A percentile compares a stretch with the other conserved stretches of the same genome.
Evolutionary conservation across 2,329 filamentous ascomycete genomes (phyloP).

Genomic region (Aspergillus clavatus): DNA sequence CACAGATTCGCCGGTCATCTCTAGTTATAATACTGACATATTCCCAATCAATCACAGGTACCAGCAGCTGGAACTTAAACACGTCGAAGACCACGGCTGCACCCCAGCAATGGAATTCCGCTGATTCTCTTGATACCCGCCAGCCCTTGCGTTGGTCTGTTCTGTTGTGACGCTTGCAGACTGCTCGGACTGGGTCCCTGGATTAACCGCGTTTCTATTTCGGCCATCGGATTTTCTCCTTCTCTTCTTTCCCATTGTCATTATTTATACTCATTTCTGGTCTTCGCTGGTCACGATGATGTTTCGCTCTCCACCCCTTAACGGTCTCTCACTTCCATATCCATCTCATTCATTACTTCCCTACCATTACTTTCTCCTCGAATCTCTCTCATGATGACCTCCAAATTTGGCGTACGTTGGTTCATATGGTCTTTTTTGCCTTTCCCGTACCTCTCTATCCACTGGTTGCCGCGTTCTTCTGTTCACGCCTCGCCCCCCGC

Average conservation of each 20-base stretch:
- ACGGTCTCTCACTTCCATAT: neutral
- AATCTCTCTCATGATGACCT: neutral
- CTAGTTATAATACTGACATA: neutral
- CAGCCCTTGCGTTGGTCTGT: neutral
- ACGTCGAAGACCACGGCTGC: constrained; percentile 79
- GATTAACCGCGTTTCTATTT: neutral
- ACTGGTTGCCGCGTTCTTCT: neutral
- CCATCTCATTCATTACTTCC: neutral
- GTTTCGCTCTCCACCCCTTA: neutral
- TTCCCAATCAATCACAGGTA: constrained; percentile 53
- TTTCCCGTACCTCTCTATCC: neutral
- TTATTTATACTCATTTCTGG: constrained; percentile 1
- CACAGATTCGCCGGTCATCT: neutral
- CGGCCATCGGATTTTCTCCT: neutral
- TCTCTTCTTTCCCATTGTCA: constrained; percentile 1
- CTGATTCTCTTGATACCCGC: constrained; percentile 42
- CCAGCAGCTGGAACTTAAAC: constrained; percentile 86
- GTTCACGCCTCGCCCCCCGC: neutral
- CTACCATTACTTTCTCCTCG: neutral
- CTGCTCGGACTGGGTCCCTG: neutral
- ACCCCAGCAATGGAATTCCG: constrained; percentile 84
- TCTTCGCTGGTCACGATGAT: neutral
- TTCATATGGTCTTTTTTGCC: neutral
- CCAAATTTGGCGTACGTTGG: neutral
- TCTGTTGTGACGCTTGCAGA: neutral